phyloP scores from a whole-genome alignment of 345 rosid species.

The Draba incana region DNA sequence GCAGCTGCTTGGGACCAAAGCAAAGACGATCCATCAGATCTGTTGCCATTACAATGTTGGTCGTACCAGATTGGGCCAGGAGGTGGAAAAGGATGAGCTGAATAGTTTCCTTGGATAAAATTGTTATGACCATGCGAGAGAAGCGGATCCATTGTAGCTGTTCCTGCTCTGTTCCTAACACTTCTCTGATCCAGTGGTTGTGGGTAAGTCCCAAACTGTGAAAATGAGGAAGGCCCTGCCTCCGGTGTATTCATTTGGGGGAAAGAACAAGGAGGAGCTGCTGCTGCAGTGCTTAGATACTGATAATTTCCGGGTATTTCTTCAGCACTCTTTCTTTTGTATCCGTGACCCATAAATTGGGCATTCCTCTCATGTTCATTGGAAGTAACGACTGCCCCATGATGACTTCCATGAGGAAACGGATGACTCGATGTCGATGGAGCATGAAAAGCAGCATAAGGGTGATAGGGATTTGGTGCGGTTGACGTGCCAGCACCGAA shows the following conservation, averaged over 20 bases:
- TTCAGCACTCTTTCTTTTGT: conserved; percentile 72
- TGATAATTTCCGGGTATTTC: conserved; percentile 54
- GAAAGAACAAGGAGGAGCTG: conserved; percentile 48
- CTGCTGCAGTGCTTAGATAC: conserved; percentile 48
- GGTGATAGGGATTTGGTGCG: conserved; percentile 53
- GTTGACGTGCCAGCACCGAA: conserved; percentile 55
- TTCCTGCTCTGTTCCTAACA: conserved; percentile 59
- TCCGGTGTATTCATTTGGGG: conserved; percentile 47
- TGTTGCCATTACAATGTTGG: conserved; percentile 46
- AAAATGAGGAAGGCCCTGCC: conserved; percentile 52
- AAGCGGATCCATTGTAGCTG: conserved; percentile 58
- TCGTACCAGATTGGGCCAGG: conserved; percentile 53
- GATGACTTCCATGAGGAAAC: conserved; percentile 51
- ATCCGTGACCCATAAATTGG: conserved; percentile 56
- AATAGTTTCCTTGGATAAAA: conserved; percentile 58
- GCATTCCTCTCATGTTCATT: conserved; percentile 58
- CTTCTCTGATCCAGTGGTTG: conserved; percentile 54
- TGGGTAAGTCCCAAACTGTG: conserved; percentile 43
- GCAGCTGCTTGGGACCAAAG: conserved; percentile 62
- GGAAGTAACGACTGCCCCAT: conserved; percentile 42
- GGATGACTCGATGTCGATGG: conserved; percentile 51
- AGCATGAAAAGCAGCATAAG: conserved; percentile 48
- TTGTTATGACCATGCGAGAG: conserved; percentile 52
- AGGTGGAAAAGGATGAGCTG: conserved; percentile 57
- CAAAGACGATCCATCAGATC: conserved; percentile 53